A percentile compares a stretch with the other conserved stretches of the same genome.
Evolutionary conservation across 2,329 filamentous ascomycete species (phyloP).

Genomic region (Colletotrichum liaoningense): DNA sequence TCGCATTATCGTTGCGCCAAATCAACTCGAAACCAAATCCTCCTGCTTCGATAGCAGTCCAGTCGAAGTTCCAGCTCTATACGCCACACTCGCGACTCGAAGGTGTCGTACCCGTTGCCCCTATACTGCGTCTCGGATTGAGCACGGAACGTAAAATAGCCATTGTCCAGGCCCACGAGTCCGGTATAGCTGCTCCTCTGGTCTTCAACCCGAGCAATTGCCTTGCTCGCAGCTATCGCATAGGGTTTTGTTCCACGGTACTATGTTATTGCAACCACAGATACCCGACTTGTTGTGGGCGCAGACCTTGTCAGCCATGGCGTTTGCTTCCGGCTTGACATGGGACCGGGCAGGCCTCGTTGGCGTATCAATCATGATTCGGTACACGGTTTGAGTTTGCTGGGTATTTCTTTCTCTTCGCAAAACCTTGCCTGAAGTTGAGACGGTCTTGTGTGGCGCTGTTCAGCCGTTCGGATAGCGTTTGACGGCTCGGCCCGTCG

Average conservation of each 20-base stretch:
- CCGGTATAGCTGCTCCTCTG: neutral
- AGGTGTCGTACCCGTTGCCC: neutral
- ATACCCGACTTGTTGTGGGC: slow-evolving; percentile 34
- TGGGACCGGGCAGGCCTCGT: slow-evolving; percentile 1
- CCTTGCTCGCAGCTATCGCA: slow-evolving; percentile 34
- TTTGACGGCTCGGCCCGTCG: slow-evolving; percentile 34
- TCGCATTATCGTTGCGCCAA: neutral
- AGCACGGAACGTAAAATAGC: neutral
- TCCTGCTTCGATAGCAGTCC: slow-evolving; percentile 1
- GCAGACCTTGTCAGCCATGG: slow-evolving; percentile 38
- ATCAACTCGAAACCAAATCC: slow-evolving; percentile 17
- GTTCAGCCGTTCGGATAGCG: slow-evolving; percentile 25
- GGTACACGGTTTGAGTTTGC: neutral
- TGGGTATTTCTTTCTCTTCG: slow-evolving; percentile 12
- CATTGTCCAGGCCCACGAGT: neutral
- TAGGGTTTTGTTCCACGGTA: slow-evolving; percentile 36
- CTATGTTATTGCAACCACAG: slow-evolving; percentile 35
- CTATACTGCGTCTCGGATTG: neutral
- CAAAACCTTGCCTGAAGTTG: neutral
- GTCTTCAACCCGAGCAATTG: slow-evolving; percentile 14
- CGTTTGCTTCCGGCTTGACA: slow-evolving; percentile 10
- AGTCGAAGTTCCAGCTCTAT: neutral
- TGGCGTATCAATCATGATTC: slow-evolving; percentile 17
- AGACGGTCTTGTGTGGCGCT: slow-evolving; percentile 5
- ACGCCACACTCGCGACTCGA: neutral